Conservation (phyloP, 805 yeast species). For the Cyberlindnera euphorbiae region DNA sequence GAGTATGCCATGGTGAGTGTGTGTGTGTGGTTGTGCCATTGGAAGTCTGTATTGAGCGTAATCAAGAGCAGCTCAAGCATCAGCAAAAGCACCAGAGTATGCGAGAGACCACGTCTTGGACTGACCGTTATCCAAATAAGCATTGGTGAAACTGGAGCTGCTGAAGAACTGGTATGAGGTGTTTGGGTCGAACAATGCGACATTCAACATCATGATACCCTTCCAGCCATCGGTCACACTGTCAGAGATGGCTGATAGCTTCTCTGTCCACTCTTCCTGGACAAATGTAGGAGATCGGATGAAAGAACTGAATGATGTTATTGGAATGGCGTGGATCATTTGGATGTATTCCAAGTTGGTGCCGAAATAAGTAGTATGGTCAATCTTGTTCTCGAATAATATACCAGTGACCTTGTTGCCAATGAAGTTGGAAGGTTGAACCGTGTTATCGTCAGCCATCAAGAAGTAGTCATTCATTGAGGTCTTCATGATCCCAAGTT, state of each 20-base stretch:
- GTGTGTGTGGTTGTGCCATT: no score
- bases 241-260: constrained; percentile 40
- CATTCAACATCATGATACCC: constrained; percentile 66
- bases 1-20: no score
- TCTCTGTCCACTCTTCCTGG: constrained; percentile 58
- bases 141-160: constrained; percentile 44
- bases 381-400: constrained; percentile 65
- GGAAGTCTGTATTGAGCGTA: no score
- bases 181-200: constrained; percentile 68
- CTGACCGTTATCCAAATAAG: constrained; percentile 76
- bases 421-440: constrained; percentile 52
- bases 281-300: constrained; percentile 52
- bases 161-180: constrained; percentile 60
- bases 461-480: constrained; percentile 54
- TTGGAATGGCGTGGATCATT: constrained; percentile 75
- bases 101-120: constrained; percentile 84
- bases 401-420: constrained; percentile 70
- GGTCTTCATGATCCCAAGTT: constrained; percentile 52
- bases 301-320: constrained; percentile 62
- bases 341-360: constrained; percentile 69
- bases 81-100: constrained; percentile 47
- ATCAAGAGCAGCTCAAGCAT: constrained; percentile 7
- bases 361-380: constrained; percentile 73
- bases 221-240: constrained; percentile 64
- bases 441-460: constrained; percentile 45